A percentile compares a stretch with the other conserved stretches of the same genome.
These are phyloP conservation scores for Cladobotryum protrusum DNA, from an alignment of 2,329 filamentous ascomycete species.

Conservation along the genomic window DNA sequence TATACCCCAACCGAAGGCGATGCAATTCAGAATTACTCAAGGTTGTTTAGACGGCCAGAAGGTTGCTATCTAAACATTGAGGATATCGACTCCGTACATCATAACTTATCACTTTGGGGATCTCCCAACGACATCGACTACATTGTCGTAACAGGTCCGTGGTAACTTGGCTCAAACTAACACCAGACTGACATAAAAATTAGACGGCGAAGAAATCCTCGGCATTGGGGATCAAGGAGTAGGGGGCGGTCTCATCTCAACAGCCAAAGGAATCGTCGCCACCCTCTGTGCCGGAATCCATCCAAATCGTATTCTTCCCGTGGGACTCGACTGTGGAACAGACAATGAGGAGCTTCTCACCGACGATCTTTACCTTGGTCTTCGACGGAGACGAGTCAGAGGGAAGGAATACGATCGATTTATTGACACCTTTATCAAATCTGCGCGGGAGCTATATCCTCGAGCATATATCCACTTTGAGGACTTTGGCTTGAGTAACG, in stretches of 20 bases:
- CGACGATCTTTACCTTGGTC: conserved; percentile 74
- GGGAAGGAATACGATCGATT: conserved; percentile 72
- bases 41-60: conserved; percentile 69
- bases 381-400: conserved; percentile 58
- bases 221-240: conserved; percentile 88
- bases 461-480: conserved; percentile 84
- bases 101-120: conserved; percentile 63
- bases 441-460: conserved; percentile 64
- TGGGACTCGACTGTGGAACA: conserved; percentile 81
- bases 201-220: conserved; percentile 64
- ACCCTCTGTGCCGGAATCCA: conserved; percentile 85
- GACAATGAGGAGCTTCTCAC: conserved; percentile 69
- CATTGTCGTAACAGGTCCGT: conserved; percentile 73
- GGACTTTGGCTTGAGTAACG: conserved; percentile 75
- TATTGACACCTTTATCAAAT: conserved; percentile 65
- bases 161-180: neutral
- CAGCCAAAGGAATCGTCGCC: conserved; percentile 76
- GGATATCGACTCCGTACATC: conserved; percentile 58
- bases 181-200: conserved; percentile 13
- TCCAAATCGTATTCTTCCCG: conserved; percentile 68
- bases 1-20: conserved; percentile 89
- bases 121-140: conserved; percentile 72
- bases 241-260: conserved; percentile 75
- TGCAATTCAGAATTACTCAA: conserved; percentile 78
- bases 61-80: conserved; percentile 76